phyloP scores from a whole-genome alignment of 2,329 filamentous ascomycete species.

The Aspergillus fructus region DNA sequence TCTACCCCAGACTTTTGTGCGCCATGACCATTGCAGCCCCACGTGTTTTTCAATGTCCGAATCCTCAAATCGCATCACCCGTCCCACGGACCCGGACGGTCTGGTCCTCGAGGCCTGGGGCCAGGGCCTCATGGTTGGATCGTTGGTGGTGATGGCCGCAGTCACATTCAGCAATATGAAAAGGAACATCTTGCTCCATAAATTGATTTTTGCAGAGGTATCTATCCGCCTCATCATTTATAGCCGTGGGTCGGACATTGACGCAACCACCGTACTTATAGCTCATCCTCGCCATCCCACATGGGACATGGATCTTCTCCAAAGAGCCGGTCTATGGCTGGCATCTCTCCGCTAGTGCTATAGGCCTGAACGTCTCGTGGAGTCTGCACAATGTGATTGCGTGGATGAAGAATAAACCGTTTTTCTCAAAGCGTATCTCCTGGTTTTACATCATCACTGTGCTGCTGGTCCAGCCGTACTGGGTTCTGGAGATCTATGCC shows the following conservation, averaged over 20 bases:
- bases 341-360: conserved; percentile 62
- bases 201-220: conserved; percentile 52
- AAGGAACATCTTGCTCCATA: conserved; percentile 48
- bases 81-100: conserved; percentile 30
- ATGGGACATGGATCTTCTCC: conserved; percentile 61
- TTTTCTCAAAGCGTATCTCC: conserved; percentile 52
- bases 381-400: conserved; percentile 65
- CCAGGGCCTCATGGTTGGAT: conserved; percentile 51
- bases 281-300: conserved; percentile 56
- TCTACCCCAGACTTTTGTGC: background rate
- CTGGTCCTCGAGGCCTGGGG: conserved; percentile 49
- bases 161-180: conserved; percentile 54
- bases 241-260: background rate
- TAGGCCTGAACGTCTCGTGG: conserved; percentile 62
- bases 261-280: conserved; percentile 28
- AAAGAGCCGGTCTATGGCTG: conserved; percentile 58
- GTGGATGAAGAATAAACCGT: conserved; percentile 66
- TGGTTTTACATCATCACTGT: conserved; percentile 59
- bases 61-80: conserved; percentile 16
- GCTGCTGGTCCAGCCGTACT: conserved; percentile 60
- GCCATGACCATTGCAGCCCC: conserved; percentile 7
- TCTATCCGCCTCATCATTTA: background rate
- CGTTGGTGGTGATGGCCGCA: conserved; percentile 49
- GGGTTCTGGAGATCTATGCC: conserved; percentile 64
- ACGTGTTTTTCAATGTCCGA: background rate